phyloP scores from a whole-genome alignment of 139 green algal genomes.

The Chlamydomonas incerta region DNA sequence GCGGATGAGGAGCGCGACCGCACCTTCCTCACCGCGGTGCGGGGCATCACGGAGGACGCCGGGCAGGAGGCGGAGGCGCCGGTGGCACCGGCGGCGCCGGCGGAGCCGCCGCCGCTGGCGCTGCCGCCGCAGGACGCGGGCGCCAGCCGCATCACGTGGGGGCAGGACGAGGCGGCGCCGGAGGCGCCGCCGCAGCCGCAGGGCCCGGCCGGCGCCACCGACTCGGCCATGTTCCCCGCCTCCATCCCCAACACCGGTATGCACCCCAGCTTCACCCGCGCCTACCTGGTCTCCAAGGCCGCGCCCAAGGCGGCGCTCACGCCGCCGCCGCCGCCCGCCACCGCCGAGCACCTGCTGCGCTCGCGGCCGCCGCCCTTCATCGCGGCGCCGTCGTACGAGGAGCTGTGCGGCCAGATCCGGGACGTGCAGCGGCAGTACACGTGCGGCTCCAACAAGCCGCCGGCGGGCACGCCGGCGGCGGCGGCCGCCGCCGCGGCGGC shows the following conservation, averaged over 20 bases:
- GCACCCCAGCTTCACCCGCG: conserved; percentile 38
- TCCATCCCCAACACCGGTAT: conserved; percentile 26
- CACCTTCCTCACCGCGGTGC: conserved; percentile 55
- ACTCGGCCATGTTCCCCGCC: not conserved
- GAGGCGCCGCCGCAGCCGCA: not conserved
- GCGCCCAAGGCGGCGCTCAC: conserved; percentile 28
- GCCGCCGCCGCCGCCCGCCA: conserved; percentile 47
- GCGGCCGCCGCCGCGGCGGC: not conserved
- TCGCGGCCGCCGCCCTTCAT: conserved; percentile 42
- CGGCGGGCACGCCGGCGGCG: not conserved
- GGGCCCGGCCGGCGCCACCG: not conserved
- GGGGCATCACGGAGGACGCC: conserved; percentile 39
- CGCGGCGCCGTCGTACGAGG: conserved; percentile 43
- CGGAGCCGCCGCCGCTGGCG: not conserved
- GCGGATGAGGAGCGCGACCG: conserved; percentile 14
- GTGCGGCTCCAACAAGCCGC: conserved; percentile 19
- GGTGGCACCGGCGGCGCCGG: not conserved
- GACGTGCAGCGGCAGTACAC: conserved; percentile 67
- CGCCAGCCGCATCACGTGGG: not conserved
- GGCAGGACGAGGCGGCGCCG: not conserved
- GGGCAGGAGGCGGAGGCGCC: conserved; percentile 5
- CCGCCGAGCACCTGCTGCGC: conserved; percentile 50
- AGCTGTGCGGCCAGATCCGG: conserved; percentile 53
- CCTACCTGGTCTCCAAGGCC: conserved; percentile 31
- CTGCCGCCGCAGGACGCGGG: not conserved